Evolutionary conservation across 305 asterid species (phyloP), one percentile per base, ranked within the genome.

Genomic region (Fraxinus angustifolia): DNA sequence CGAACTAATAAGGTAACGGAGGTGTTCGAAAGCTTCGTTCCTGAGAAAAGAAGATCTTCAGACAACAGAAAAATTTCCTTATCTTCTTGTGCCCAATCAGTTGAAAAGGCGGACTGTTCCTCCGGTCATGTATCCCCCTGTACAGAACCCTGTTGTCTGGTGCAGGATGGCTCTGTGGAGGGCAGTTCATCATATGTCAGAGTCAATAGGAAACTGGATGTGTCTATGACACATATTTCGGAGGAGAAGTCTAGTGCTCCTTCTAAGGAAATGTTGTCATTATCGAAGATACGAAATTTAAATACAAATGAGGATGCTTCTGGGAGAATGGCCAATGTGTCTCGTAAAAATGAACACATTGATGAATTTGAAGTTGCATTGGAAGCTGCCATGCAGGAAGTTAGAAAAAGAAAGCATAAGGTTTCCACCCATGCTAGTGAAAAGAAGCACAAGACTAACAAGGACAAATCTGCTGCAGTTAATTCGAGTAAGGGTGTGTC

Each of bases 11-110:
- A 89, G 88, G 86, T 79, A 53, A 74, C 86, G n/a, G 84, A 76
- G 82, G 82, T 81, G 42, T 78, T 75, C 76, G 92, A 88, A 79
- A 81, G 87, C 85, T 83, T 91, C 80, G 67, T 83, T 85, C 82
- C 83, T 82, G 88, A 89, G 75, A 91, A 88, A 86, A 90, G 83
- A 79, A 88, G 87, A 81, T 79, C 91, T 84, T 86, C 88, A 31
- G 87, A 78, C 71, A 91, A 89, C 84, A 95, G 87, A 58, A 91
- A 88, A 83, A 82, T 84, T 73, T 83, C 89, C 62, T 78, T 82
- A 40, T 84, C 86, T 77, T 87, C 75, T 75, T 89, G 50, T 77
- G 82, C 77, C 77, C 85, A 78, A 84, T 80, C n/a, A 84, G 84
- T 81, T 77, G 92, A 85, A 87, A 85, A 83, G 86, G 76, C 77